Percentiles rank a stretch among this genome's conserved stretches.
phyloP scores from a whole-genome alignment of 352 stramenopile genomes.

The Pythium rishiriense region DNA sequence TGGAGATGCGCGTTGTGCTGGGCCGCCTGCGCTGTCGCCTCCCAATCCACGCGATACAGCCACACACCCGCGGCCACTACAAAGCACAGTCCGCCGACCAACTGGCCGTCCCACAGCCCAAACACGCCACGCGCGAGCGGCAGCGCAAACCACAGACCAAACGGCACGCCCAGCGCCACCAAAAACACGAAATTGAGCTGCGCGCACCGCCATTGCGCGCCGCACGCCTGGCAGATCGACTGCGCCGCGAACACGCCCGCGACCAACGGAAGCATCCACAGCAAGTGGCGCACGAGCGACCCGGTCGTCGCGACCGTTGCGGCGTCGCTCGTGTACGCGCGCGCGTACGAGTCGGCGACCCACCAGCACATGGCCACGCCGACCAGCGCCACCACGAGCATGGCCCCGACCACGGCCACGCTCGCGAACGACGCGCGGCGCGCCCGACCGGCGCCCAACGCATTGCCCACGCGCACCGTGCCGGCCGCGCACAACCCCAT shows the following conservation, averaged over 20 bases:
- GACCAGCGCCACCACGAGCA: slow-evolving; percentile 32
- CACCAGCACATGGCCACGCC: slow-evolving; percentile 33
- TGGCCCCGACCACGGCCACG: slow-evolving; percentile 17
- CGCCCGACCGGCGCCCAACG: slow-evolving; percentile 49
- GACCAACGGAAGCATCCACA: slow-evolving; percentile 45
- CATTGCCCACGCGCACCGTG: slow-evolving; percentile 63
- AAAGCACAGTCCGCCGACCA: slow-evolving; percentile 44
- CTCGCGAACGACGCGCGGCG: slow-evolving; percentile 44
- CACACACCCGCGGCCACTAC: slow-evolving; percentile 41
- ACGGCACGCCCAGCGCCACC: slow-evolving; percentile 49
- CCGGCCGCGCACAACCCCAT: slow-evolving; percentile 50
- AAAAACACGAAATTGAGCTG: slow-evolving; percentile 60
- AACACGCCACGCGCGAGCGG: slow-evolving; percentile 42
- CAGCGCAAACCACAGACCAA: slow-evolving; percentile 48
- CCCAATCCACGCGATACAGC: slow-evolving; percentile 53
- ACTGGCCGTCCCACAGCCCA: slow-evolving; percentile 60
- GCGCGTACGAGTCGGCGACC: slow-evolving; percentile 39
- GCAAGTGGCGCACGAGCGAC: slow-evolving; percentile 38
- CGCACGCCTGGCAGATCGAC: slow-evolving; percentile 50
- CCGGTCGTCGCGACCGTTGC: slow-evolving; percentile 32
- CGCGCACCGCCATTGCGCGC: slow-evolving; percentile 49
- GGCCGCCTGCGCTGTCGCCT: slow-evolving; percentile 46
- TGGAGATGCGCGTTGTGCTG: slow-evolving; percentile 42
- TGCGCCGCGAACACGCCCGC: slow-evolving; percentile 44
- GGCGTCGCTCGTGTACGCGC: slow-evolving; percentile 41